Evolutionary conservation across 208 protist species (phyloP), one percentile per base, ranked within the genome.

Genomic region (Herpetomonas muscarum): DNA sequence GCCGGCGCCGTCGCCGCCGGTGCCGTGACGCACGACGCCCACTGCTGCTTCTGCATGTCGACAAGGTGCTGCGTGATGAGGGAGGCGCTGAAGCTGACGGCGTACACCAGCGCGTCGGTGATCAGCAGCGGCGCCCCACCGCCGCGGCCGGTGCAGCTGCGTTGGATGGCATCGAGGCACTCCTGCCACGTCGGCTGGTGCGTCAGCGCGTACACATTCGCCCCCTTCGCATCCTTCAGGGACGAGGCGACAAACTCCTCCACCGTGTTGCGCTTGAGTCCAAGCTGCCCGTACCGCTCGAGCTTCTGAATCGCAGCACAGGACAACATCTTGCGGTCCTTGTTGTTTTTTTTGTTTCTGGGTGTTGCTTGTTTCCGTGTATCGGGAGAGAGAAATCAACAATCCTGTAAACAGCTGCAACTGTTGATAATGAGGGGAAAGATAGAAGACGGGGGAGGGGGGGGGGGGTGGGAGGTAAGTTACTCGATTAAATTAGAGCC

Each of bases 271-370:
- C 85, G 82, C 70, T 92, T 92, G 13, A 87, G 72, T 19, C 72
- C 85, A 31, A 95, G 74, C 55, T 84, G 67, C 28, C 84, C 88
- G 55, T 95, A 95, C 3, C 88, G 79, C 70, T 95, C 85, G 25
- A 95, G 64, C 57, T 90, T 90, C 53, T 95, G 88, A 50, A 95
- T 84, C 0, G 88, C 79, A 1, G 83, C 80, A 47, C 81, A 89
- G 10, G 87, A 83, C 22, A 94, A 68, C 87, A 94, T 93, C 6
- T 22, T 41, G n/a, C n/a, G n/a, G n/a, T n/a, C n/a, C n/a, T n/a
- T n/a, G n/a, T n/a, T n/a, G n/a, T n/a, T n/a, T n/a, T n/a, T n/a
- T n/a, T n/a, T n/a, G n/a, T n/a, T n/a, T n/a, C n/a, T n/a, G n/a
- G n/a, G n/a, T n/a, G n/a, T n/a, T n/a, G n/a, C n/a, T n/a, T n/a